phyloP scores from a whole-genome alignment of 805 yeast species.

The Hanseniaspora hatyaiensis region DNA sequence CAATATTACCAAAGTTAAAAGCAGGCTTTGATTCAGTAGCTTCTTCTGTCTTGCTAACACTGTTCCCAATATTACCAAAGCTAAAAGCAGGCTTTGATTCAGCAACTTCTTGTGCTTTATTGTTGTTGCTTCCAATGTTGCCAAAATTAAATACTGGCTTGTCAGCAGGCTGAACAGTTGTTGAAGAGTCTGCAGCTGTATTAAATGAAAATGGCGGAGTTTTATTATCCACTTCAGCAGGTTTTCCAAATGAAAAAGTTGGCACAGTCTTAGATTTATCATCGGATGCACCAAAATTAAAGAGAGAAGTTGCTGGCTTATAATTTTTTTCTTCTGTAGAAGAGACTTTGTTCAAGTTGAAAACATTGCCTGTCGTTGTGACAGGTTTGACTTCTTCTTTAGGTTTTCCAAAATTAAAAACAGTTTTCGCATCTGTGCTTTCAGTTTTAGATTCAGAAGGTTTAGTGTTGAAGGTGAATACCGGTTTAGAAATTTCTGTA shows the following conservation, averaged over 20 bases:
- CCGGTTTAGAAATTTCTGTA: conserved; percentile 20
- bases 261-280: conserved; percentile 20
- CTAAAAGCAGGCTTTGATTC: conserved; percentile 19
- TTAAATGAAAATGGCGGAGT: too few species aligned
- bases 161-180: too few species aligned
- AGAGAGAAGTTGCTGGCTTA: not conserved
- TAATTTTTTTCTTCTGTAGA: conserved; percentile 8
- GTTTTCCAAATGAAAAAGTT: conserved; percentile 3
- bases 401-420: not conserved
- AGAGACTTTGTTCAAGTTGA: not conserved
- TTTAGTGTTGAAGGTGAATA: conserved; percentile 24
- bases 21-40: conserved; percentile 14
- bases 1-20: conserved; percentile 21
- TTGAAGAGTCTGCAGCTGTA: too few species aligned
- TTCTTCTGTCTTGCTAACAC: too few species aligned
- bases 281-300: not conserved
- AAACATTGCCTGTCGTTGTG: conserved; percentile 15
- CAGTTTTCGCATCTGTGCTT: not conserved
- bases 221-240: not conserved
- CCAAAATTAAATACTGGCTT: conserved; percentile 22
- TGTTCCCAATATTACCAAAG: conserved; percentile 20
- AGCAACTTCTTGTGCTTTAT: too few species aligned
- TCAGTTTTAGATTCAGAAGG: conserved; percentile 7
- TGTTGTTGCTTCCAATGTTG: too few species aligned
- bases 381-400: conserved; percentile 20